Evolutionary conservation across 495 filamentous ascomycete species (phyloP), one percentile per base, ranked within the genome.

Genomic region (Stereocaulon alpinum): DNA sequence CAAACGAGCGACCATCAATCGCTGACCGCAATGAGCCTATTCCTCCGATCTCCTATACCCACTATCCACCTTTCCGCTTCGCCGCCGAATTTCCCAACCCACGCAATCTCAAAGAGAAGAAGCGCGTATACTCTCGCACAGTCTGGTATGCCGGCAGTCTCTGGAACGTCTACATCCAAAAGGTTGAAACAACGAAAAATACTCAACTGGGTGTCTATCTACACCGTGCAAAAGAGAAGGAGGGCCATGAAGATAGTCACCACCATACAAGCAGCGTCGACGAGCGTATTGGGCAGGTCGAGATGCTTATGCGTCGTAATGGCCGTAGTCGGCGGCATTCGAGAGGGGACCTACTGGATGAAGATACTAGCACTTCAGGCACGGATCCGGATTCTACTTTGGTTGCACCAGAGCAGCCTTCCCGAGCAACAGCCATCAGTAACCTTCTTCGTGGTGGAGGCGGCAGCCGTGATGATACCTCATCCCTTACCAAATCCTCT

Each of bases 91-190:
- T 83, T 59, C 79, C 75, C 6, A 80, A 77, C 56, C 77, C 81
- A 6, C 69, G 75, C 15, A 67, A 73, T 11, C 69, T 83, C 37
- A 82, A 81, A 57, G 81, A 83, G 64, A 81, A 80, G 69, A 83
- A 82, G 62, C 67, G 81, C 6, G 78, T 83, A 2, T 83, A 81
- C 61, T 79, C 76, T 20, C 77, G 78, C 32, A 83, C 81, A 7
- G 80, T 83, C n/a, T 83, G 81, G 63, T 83, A 83, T 60, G 81
- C 80, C 17, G 80, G 80, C 18, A 76, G 72, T 40, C 70, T 81
- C 29, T 83, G 80, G 80, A 83, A 83, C 55, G 77, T 83, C 22
- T 83, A 83, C 64, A 81, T 83, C 24, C 81, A 83, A 63, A 82
- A 82, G 56, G 78, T 83, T 7, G 74, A 73, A 9, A 75, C 77